These are phyloP conservation scores for Fraxinus paxiana DNA, from an alignment of 305 asterid genomes.

Conservation along the genomic window DNA sequence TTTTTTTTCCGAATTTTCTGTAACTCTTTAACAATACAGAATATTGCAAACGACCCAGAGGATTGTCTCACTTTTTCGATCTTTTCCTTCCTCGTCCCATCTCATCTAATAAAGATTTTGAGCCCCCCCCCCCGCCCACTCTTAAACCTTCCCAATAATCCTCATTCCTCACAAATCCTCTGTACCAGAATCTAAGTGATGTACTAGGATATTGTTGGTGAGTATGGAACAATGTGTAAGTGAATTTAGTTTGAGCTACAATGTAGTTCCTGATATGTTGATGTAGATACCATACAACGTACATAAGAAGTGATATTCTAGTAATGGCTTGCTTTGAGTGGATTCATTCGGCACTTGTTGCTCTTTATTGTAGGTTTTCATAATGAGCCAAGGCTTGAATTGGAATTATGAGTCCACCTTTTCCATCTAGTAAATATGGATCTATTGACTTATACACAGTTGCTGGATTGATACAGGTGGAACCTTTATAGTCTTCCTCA, in stretches of 20 bases:
- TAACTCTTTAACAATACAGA: background rate
- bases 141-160: background rate
- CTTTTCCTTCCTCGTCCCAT: background rate
- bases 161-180: background rate
- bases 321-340: background rate
- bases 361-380: background rate
- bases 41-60: background rate
- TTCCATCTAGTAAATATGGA: background rate
- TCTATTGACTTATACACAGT: background rate
- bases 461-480: conserved; percentile 4
- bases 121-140: background rate
- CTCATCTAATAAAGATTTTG: background rate
- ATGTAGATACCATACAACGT: background rate
- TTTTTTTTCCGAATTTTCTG: background rate
- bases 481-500: background rate
- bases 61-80: background rate
- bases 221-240: background rate
- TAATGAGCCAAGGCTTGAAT: background rate
- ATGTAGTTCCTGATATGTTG: background rate
- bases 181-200: background rate
- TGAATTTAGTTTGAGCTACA: background rate
- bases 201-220: background rate
- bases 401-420: background rate
- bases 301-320: background rate
- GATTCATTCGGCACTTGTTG: background rate